Base-by-base conservation (phyloP, 2,329 filamentous ascomycete genomes). In the Tolypocladium pustulatum region DNA sequence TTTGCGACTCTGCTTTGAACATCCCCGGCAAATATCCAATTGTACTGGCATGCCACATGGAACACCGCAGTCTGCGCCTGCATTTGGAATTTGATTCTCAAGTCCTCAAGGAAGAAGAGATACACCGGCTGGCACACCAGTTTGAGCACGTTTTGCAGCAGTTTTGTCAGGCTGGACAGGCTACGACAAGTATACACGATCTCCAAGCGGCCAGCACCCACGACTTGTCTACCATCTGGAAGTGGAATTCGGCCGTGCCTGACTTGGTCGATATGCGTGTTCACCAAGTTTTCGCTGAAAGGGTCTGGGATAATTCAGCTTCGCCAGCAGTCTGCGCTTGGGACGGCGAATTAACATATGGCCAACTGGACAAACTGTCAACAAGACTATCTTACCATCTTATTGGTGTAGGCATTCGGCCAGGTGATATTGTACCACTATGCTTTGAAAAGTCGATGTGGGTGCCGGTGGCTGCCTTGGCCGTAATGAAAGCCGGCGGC, bases 381-480 rank as follows among this genome's bases (percentile, higher is more conserved):
- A 58, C 57, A 9, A 49, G 41, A 15, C 43, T 65, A 1, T 59
- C 60, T n/a, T 46, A 55, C 6, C 40, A 57, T n/a, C 54, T 65
- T 15, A 37, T 38, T 7, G 30, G 25, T 2, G 9, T 54, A 4
- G 66, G 66, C 15, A 60, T 72, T 30, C 54, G 59, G n/a, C 62
- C 62, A 1, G 69, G 65, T 34, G 55, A 54, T 0, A 37, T 68
- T 6, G 63, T 72, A 10, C 69, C 69, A 1, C 59, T 73, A 10
- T 69, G 64, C 41, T 72, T 73, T 54, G 69, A 71, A 38, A 74
- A 73, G 60, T 72, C 70, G 4, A 65, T 62, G 54, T 73, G 67
- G 67, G 64, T 63, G 0, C 53, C 65, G 8, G 65, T 72, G 2
- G 67, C 67, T 0, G 66, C 71, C 60, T 59, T 74, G 13, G 70